A percentile compares a stretch with the other conserved stretches of the same genome.
These are phyloP conservation scores for Russula lepida DNA, from an alignment of 768 basidiomycete species.

Conservation along the genomic window DNA sequence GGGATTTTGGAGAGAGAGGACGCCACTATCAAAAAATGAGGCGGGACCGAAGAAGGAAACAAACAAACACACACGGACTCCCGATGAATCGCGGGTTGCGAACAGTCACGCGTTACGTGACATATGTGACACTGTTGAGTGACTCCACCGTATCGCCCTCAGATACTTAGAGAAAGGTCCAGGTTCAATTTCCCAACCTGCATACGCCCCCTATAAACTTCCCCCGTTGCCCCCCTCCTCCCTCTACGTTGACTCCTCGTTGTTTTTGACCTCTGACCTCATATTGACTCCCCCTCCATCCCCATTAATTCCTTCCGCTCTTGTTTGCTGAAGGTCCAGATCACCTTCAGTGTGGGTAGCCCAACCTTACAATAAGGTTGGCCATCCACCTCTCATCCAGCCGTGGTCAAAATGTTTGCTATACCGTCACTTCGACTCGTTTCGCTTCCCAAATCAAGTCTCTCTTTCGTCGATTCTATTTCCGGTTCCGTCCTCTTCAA, in stretches of 20 bases:
- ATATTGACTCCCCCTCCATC: conserved; percentile 2
- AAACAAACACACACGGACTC: background rate
- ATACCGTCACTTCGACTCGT: conserved; percentile 23
- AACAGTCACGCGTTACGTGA: conserved; percentile 10
- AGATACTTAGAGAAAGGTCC: conserved; percentile 8
- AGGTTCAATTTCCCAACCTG: conserved; percentile 21
- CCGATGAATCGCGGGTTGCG: conserved; percentile 18
- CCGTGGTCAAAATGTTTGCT: conserved; percentile 35
- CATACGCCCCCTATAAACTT: conserved; percentile 16
- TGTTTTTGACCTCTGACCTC: background rate
- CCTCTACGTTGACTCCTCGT: conserved; percentile 6
- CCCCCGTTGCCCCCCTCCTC: background rate
- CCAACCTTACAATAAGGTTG: conserved; percentile 38
- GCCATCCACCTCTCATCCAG: conserved; percentile 24
- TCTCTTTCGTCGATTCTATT: conserved; percentile 17
- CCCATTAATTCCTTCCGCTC: conserved; percentile 20
- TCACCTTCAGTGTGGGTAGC: conserved; percentile 30
- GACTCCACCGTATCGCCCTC: conserved; percentile 25
- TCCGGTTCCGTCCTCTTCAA: conserved; percentile 16
- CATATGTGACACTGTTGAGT: conserved; percentile 27
- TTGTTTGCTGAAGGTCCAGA: conserved; percentile 21
- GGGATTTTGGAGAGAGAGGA: background rate
- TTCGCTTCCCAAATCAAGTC: conserved; percentile 23
- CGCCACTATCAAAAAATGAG: conserved; percentile 19
- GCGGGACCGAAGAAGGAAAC: conserved; percentile 8